Conservation (phyloP, 371 early-diverging fungal genomes). For the Mortierella sp. region DNA sequence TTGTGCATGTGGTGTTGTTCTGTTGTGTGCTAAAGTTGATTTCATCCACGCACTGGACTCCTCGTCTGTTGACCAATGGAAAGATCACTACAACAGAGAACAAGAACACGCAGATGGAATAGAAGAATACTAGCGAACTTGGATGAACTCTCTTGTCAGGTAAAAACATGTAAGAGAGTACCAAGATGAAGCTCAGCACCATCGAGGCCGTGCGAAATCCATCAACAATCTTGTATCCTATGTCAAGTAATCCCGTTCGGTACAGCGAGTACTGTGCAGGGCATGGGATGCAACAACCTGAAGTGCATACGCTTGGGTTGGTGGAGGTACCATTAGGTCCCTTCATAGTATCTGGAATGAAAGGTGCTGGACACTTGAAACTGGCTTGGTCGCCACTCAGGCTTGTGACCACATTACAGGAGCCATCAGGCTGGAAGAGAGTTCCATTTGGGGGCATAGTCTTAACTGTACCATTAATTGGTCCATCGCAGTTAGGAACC, state of each 20-base stretch:
- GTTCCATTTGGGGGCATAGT: constrained; percentile 41
- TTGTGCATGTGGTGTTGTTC: constrained; percentile 72
- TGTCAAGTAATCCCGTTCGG: constrained; percentile 58
- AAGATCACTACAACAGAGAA: constrained; percentile 68
- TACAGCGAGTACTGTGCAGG: constrained; percentile 57
- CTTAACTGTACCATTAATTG: constrained; percentile 21
- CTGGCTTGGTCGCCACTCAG: not conserved
- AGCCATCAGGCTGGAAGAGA: constrained; percentile 55
- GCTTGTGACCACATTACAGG: constrained; percentile 37
- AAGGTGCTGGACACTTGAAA: constrained; percentile 23
- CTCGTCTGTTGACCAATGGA: constrained; percentile 62
- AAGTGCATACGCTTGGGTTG: constrained; percentile 26
- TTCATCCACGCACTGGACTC: constrained; percentile 67
- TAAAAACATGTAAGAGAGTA: constrained; percentile 70
- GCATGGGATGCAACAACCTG: constrained; percentile 44
- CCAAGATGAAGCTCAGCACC: constrained; percentile 62
- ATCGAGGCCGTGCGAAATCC: constrained; percentile 66
- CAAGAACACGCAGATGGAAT: constrained; percentile 66
- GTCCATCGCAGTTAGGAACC: constrained; percentile 63
- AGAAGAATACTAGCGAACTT: constrained; percentile 71
- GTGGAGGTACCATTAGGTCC: constrained; percentile 15
- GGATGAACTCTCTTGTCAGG: constrained; percentile 76
- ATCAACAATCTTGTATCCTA: constrained; percentile 64
- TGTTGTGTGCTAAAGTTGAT: constrained; percentile 62
- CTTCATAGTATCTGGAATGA: constrained; percentile 24